Evolutionary conservation across 164 flowering plant species (phyloP).

Genomic region (Chimonanthus praecox): DNA sequence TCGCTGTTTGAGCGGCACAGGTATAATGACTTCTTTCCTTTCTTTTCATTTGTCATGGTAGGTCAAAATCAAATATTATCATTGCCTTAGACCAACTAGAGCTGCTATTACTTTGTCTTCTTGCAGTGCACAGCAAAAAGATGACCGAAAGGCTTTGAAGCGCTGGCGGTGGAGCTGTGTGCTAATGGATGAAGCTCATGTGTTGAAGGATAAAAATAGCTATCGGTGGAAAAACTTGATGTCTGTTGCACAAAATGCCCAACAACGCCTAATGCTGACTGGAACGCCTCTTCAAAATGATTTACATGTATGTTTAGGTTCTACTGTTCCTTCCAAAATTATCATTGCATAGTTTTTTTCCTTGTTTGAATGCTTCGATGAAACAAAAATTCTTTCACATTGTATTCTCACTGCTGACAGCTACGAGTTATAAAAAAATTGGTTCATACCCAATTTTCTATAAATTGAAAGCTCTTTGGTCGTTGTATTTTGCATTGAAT

Average conservation of each 20-base stretch:
- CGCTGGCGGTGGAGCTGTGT: constrained; percentile 96
- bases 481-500: too few species aligned
- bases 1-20: constrained; percentile 96
- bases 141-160: constrained; percentile 82
- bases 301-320: constrained; percentile 54
- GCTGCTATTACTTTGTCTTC: background rate
- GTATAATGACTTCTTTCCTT: constrained; percentile 23
- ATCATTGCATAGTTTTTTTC: background rate
- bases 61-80: background rate
- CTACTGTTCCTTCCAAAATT: constrained; percentile 2
- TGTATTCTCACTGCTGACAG: background rate
- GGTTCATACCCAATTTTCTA: too few species aligned
- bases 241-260: constrained; percentile 86
- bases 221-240: constrained; percentile 92
- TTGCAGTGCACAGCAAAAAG: constrained; percentile 87
- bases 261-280: constrained; percentile 90
- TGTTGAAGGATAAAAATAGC: constrained; percentile 87
- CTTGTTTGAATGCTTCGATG: background rate
- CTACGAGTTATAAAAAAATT: too few species aligned
- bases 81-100: background rate
- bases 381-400: background rate
- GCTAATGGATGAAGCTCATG: constrained; percentile 98
- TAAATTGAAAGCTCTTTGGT: too few species aligned
- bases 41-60: background rate
- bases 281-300: constrained; percentile 98